Conservation (phyloP, 1,139 yeast genomes). For the Yamadazyma mexicana region DNA sequence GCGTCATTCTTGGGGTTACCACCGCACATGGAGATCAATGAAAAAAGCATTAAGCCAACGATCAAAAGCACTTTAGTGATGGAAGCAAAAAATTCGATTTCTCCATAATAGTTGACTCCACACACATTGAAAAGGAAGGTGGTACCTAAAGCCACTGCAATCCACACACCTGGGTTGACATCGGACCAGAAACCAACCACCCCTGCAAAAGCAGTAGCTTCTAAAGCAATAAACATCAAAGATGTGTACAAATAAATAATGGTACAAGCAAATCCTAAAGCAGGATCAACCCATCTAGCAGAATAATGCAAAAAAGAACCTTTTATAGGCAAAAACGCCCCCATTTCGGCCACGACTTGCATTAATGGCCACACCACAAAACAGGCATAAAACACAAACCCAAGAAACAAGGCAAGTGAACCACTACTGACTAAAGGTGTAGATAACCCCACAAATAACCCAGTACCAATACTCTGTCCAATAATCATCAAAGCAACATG, state of each 20-base stretch:
- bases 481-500: conserved; percentile 51
- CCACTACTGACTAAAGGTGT: conserved; percentile 37
- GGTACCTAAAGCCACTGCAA: conserved; percentile 30
- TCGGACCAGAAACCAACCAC: conserved; percentile 43
- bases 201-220: conserved; percentile 36
- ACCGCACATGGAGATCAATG: conserved; percentile 41
- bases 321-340: conserved; percentile 39
- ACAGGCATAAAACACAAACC: conserved; percentile 34
- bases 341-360: conserved; percentile 43
- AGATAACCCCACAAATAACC: conserved; percentile 41
- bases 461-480: conserved; percentile 55
- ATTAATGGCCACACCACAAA: conserved; percentile 41
- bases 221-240: conserved; percentile 39
- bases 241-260: conserved; percentile 38
- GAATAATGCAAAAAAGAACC: conserved; percentile 39
- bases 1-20: conserved; percentile 37
- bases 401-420: conserved; percentile 37
- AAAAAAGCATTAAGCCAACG: conserved; percentile 41
- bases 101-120: conserved; percentile 43
- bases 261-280: conserved; percentile 40
- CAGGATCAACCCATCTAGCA: conserved; percentile 42
- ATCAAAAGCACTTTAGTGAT: conserved; percentile 39
- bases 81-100: conserved; percentile 37
- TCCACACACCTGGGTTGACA: conserved; percentile 35
- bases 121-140: conserved; percentile 31